phyloP scores from a whole-genome alignment of 2,329 filamentous ascomycete species.

The Biscogniauxia mediterranea region DNA sequence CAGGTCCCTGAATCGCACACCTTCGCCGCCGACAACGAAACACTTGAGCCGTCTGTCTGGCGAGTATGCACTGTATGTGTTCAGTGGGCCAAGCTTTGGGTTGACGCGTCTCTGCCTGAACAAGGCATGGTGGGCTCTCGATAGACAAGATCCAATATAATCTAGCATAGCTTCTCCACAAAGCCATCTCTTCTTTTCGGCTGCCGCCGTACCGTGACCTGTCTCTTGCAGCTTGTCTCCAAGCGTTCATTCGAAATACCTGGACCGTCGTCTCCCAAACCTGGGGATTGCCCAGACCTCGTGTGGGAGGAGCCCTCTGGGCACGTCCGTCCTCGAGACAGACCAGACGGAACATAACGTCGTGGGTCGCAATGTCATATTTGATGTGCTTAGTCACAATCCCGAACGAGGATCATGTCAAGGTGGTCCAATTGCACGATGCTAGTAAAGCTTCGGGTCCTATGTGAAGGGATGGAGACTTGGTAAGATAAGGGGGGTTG shows the following conservation, averaged over 20 bases:
- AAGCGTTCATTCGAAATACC: slow-evolving; percentile 20
- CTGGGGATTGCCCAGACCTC: slow-evolving; percentile 8
- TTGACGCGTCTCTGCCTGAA: slow-evolving; percentile 13
- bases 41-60: slow-evolving; percentile 8
- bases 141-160: slow-evolving; percentile 12
- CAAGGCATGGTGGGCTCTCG: slow-evolving; percentile 6
- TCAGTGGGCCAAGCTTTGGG: slow-evolving; percentile 12
- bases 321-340: background rate
- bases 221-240: background rate
- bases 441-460: background rate
- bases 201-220: slow-evolving; percentile 8
- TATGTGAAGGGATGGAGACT: background rate
- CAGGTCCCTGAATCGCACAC: background rate
- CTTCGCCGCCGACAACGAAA: slow-evolving; percentile 1
- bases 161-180: slow-evolving; percentile 14
- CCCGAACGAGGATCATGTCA: background rate
- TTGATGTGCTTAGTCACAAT: background rate
- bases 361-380: background rate
- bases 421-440: background rate
- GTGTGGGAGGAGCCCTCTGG: slow-evolving; percentile 7
- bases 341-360: background rate
- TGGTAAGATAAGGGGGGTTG: background rate
- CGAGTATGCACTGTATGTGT: background rate
- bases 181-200: slow-evolving; percentile 17
- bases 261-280: slow-evolving; percentile 19